These are phyloP conservation scores for Cryptococcus sp. DNA, from an alignment of 1,284 basidiomycete species.

Conservation along the genomic window DNA sequence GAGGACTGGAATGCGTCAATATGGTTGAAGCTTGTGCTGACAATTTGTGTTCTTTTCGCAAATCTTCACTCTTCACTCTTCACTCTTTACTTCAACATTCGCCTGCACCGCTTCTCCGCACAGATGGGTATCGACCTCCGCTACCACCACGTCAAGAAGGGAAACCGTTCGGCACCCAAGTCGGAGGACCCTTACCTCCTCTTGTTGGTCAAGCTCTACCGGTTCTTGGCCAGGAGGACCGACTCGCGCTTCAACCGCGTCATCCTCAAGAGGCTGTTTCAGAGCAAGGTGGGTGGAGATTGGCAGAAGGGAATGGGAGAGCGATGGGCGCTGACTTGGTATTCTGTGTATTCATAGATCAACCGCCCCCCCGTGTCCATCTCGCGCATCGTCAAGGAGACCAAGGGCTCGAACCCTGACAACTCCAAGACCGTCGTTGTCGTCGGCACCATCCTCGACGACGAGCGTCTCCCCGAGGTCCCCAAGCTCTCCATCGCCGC, in stretches of 20 bases:
- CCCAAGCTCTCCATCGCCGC: constrained; percentile 95
- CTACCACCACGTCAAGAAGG: constrained; percentile 99
- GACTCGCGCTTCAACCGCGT: constrained; percentile 97
- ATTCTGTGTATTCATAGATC: constrained; percentile 58
- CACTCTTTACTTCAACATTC: not conserved
- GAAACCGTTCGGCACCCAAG: constrained; percentile 90
- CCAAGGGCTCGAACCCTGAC: constrained; percentile 67
- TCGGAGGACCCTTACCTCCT: constrained; percentile 99
- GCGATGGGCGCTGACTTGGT: not conserved
- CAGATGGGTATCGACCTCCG: constrained; percentile 92
- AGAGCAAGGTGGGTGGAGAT: constrained; percentile 60
- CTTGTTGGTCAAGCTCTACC: constrained; percentile 99
- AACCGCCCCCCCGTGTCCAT: constrained; percentile 97
- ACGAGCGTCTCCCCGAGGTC: constrained; percentile 81
- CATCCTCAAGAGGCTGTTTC: constrained; percentile 94
- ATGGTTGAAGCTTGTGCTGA: not conserved
- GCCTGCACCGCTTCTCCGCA: constrained; percentile 1
- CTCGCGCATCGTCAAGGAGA: constrained; percentile 84
- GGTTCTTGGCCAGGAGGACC: constrained; percentile 97
- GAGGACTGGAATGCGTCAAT: not conserved
- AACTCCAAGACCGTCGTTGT: constrained; percentile 79
- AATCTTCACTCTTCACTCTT: constrained; percentile 5
- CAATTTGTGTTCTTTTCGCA: not conserved
- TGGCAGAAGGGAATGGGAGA: not conserved
- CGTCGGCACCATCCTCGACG: constrained; percentile 94